Evolutionary conservation across 164 flowering plant genomes (phyloP), one percentile per base, ranked within the genome.

Genomic region (Chimonanthus salicifolius): DNA sequence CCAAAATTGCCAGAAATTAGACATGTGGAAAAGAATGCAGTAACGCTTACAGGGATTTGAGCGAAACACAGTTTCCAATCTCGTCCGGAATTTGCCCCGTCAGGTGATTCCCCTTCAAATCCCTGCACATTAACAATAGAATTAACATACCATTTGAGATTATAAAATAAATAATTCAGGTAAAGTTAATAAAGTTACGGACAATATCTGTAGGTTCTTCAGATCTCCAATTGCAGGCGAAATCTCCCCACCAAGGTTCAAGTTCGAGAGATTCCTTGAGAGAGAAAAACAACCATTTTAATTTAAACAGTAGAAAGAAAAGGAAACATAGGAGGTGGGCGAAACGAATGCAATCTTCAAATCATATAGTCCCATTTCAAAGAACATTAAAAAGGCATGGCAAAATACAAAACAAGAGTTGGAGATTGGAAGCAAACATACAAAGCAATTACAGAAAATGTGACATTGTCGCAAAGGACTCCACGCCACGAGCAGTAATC

Each of bases 11-110:
- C 47, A 65, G 43, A 65, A 64, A 64, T 8, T 13, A 47, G 33
- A 68, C 70, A 67, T 16, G 44, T n/a, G 7, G 4, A 20, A 33
- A 33, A 46, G 49, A 9, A 60, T 64, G 0, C 1, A 1, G 65
- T 45, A 47, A 3, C 68, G 11, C 51, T 71, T 90, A 94, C 99
- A 94, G 76, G 11, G 74, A 58, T 49, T 74, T 70, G 16, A 94
- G 83, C 20, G 78, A 78, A 44, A 72, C 83, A 70, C 97, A 91
- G 81, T 91, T 81, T 62, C 98, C 98, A 47, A 94, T 87, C 78
- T 94, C 99, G 83, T 92, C 99, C 2, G 99, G 99, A 13, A 94
- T 91, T 85, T 90, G 97, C 48, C 99, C 98, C 0, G 88, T 87
- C 58, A 94, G 72, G 10, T 78, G 85, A 77, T 92, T 94, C 3